A percentile compares a stretch with the other conserved stretches of the same genome.
phyloP scores from a whole-genome alignment of 164 flowering plant genomes.

The Piper longum region DNA sequence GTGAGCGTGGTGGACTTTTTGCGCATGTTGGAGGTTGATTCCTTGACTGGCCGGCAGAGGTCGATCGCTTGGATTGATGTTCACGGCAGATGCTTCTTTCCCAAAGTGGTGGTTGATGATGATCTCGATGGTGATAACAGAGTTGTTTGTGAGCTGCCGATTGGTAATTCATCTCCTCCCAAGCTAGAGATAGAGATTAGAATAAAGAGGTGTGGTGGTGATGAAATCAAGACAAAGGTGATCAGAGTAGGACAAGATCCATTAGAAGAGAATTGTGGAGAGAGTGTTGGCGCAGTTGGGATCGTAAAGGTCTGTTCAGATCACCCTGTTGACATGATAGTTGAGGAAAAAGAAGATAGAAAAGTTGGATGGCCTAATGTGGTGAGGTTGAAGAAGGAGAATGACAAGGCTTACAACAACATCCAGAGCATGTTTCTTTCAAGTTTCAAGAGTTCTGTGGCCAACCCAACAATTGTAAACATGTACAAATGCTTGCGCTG shows the following conservation, averaged over 20 bases:
- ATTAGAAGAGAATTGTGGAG: slow-evolving; percentile 10
- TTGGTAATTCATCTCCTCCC: not conserved
- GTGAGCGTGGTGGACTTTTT: slow-evolving; percentile 8
- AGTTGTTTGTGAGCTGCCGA: not conserved
- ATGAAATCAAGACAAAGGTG: too few species aligned
- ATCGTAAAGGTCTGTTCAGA: not conserved
- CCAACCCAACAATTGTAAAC: slow-evolving; percentile 14
- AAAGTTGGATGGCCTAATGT: slow-evolving; percentile 20
- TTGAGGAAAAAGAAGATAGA: not conserved
- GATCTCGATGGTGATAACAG: not conserved
- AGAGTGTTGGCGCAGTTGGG: slow-evolving; percentile 6
- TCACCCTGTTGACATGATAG: not conserved
- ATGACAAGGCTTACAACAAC: slow-evolving; percentile 1
- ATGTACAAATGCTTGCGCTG: slow-evolving; percentile 21
- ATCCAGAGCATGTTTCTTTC: slow-evolving; percentile 17
- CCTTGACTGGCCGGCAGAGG: not conserved
- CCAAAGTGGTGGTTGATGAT: slow-evolving; percentile 2
- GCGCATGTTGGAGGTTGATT: slow-evolving; percentile 10
- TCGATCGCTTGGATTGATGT: slow-evolving; percentile 14
- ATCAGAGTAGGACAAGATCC: not conserved
- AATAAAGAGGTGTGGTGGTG: slow-evolving; percentile 1
- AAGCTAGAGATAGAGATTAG: slow-evolving; percentile 17
- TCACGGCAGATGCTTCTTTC: slow-evolving; percentile 10
- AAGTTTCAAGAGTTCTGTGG: slow-evolving; percentile 12
- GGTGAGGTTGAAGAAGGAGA: slow-evolving; percentile 5